Evolutionary conservation across 2,329 filamentous ascomycete genomes (phyloP).

Genomic region (Gliomastix tumulicola): DNA sequence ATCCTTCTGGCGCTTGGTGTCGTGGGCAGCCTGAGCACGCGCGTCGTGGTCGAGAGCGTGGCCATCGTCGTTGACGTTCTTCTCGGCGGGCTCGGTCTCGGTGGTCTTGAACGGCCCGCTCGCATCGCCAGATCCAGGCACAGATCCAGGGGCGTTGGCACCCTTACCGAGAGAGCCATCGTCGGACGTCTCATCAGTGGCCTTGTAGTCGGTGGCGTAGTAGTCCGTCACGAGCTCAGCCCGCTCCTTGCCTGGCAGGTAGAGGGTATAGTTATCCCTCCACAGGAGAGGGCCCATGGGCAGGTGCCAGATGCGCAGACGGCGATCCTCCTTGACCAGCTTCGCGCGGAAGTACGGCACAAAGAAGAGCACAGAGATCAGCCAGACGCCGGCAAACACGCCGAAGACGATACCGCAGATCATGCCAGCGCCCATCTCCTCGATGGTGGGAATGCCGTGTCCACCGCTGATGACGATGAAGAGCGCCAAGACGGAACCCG

Average conservation of each 20-base stretch:
- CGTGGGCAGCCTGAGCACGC: neutral
- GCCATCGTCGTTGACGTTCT: neutral
- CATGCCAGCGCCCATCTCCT: constrained; percentile 19
- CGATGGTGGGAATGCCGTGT: constrained; percentile 12
- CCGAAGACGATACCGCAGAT: constrained; percentile 29
- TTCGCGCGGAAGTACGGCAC: constrained; percentile 44
- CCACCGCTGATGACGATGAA: constrained; percentile 14
- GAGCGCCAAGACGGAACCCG: constrained; percentile 11
- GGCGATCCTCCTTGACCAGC: constrained; percentile 43
- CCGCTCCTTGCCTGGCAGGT: constrained; percentile 14
- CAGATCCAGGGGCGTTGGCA: no score
- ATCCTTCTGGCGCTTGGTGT: constrained; percentile 6
- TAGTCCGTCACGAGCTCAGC: constrained; percentile 16
- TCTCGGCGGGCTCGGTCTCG: constrained; percentile 1
- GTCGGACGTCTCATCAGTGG: no score
- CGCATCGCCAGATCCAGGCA: no score
- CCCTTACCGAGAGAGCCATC: no score
- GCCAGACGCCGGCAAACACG: constrained; percentile 30
- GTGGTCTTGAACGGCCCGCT: no score
- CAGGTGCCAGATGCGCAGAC: constrained; percentile 38
- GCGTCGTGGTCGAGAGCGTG: constrained; percentile 2
- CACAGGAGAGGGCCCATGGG: constrained; percentile 37
- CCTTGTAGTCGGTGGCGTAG: constrained; percentile 8
- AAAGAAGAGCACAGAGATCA: constrained; percentile 38
- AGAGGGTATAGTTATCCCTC: constrained; percentile 14